Conservation (phyloP, 2,329 filamentous ascomycete species). For the Alternaria rosae region DNA sequence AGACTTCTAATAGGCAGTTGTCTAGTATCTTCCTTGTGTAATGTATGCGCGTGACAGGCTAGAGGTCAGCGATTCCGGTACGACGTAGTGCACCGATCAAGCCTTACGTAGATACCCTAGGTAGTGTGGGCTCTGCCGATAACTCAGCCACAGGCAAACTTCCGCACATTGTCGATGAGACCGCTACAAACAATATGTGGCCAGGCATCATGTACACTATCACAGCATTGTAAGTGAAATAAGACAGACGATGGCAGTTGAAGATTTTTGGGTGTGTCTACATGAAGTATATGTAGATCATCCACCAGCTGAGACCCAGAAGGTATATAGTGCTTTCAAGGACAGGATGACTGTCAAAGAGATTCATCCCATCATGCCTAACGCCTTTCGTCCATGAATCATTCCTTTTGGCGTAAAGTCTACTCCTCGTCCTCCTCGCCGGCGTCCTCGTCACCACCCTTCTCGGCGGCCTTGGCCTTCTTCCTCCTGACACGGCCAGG, state of each 20-base stretch:
- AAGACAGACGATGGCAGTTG: constrained; percentile 40
- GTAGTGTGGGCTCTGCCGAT: neutral
- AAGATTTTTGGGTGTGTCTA: constrained; percentile 46
- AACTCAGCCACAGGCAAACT: neutral
- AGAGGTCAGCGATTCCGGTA: too few relatives aligned
- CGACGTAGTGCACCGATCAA: too few relatives aligned
- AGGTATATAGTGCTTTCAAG: constrained; percentile 43
- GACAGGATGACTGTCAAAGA: constrained; percentile 38
- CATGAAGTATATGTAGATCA: constrained; percentile 35
- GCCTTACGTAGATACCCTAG: neutral
- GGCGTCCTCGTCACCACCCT: constrained; percentile 78
- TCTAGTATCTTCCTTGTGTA: too few relatives aligned
- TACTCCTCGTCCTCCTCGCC: constrained; percentile 87
- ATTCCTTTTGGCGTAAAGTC: constrained; percentile 36
- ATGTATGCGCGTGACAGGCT: too few relatives aligned
- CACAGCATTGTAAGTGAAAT: neutral
- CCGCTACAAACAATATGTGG: neutral
- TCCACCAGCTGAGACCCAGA: constrained; percentile 38
- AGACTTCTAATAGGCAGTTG: too few relatives aligned
- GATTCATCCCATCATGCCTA: constrained; percentile 48
- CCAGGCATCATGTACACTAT: neutral
- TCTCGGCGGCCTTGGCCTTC: constrained; percentile 97
- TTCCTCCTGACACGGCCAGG: constrained; percentile 98
- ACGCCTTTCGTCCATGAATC: constrained; percentile 48
- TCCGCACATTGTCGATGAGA: too few relatives aligned